Conservation (phyloP, 1,139 yeast genomes). For the Saccharomycopsis hybrid region DNA sequence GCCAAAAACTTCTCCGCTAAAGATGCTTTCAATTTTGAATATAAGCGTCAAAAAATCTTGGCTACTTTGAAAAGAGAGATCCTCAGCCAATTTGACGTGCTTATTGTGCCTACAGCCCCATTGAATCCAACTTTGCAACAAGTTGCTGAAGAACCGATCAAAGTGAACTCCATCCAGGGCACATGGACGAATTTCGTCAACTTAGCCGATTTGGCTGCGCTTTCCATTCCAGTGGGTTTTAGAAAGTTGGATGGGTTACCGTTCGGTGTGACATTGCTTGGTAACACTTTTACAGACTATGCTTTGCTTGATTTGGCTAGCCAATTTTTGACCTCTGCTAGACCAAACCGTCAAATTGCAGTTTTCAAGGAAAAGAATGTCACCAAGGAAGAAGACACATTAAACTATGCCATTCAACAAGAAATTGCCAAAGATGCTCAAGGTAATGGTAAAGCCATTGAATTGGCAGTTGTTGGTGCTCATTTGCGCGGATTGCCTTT, state of each 20-base stretch:
- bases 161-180: conserved; percentile 83
- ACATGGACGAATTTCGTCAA: conserved; percentile 96
- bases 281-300: conserved; percentile 77
- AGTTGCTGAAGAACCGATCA: conserved; percentile 70
- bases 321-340: conserved; percentile 50
- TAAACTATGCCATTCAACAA: conserved; percentile 28
- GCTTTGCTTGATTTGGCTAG: conserved; percentile 82
- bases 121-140: conserved; percentile 75
- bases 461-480: conserved; percentile 93
- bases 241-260: conserved; percentile 66
- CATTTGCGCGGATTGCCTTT: conserved; percentile 83
- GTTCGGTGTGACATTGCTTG: conserved; percentile 80
- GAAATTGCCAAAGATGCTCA: conserved; percentile 29
- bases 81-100: conserved; percentile 58
- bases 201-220: conserved; percentile 85
- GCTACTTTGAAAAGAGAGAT: conserved; percentile 49
- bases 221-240: conserved; percentile 89
- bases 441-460: conserved; percentile 36
- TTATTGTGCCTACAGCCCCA: conserved; percentile 91
- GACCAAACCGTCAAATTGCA: conserved; percentile 47
- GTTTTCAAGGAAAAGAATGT: conserved; percentile 24
- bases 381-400: conserved; percentile 32
- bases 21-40: conserved; percentile 76
- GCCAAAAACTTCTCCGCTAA: conserved; percentile 79
- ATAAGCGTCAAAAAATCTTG: conserved; percentile 69